phyloP scores from a whole-genome alignment of 2,329 filamentous ascomycete species.

The Thelonectria blattea region DNA sequence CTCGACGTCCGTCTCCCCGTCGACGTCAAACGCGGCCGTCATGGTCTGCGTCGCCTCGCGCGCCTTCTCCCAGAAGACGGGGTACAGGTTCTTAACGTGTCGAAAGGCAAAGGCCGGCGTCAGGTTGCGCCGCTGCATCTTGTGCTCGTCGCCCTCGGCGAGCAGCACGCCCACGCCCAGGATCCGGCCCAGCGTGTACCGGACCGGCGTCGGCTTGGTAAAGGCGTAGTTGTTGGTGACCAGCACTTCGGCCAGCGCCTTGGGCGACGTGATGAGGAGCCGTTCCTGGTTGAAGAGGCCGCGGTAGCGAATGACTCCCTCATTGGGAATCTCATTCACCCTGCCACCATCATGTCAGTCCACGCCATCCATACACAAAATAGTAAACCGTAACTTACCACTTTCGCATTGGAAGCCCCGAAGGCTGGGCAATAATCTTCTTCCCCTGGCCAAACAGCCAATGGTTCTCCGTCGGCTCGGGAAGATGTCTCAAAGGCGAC shows the following conservation, averaged over 20 bases:
- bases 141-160: constrained; percentile 91
- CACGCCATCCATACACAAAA: neutral
- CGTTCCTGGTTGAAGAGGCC: constrained; percentile 67
- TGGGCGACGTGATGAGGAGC: constrained; percentile 65
- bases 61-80: constrained; percentile 82
- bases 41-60: constrained; percentile 71
- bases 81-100: constrained; percentile 84
- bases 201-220: constrained; percentile 63
- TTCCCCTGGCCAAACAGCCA: constrained; percentile 57
- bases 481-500: constrained; percentile 57
- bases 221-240: constrained; percentile 74
- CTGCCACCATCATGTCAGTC: constrained; percentile 49
- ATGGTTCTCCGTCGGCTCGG: constrained; percentile 50
- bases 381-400: constrained; percentile 49
- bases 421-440: constrained; percentile 47
- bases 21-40: constrained; percentile 44
- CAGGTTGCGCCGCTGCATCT: constrained; percentile 77
- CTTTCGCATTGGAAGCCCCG: constrained; percentile 52
- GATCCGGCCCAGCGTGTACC: constrained; percentile 64
- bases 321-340: constrained; percentile 66
- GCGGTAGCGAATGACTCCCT: constrained; percentile 73
- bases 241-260: constrained; percentile 73
- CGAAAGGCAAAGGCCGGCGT: constrained; percentile 86
- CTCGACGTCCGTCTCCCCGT: constrained; percentile 56
- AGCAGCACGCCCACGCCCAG: constrained; percentile 76